Evolutionary conservation across 2,329 filamentous ascomycete genomes (phyloP), one percentile per base, ranked within the genome.

Genomic region (Fusarium ambrosium): DNA sequence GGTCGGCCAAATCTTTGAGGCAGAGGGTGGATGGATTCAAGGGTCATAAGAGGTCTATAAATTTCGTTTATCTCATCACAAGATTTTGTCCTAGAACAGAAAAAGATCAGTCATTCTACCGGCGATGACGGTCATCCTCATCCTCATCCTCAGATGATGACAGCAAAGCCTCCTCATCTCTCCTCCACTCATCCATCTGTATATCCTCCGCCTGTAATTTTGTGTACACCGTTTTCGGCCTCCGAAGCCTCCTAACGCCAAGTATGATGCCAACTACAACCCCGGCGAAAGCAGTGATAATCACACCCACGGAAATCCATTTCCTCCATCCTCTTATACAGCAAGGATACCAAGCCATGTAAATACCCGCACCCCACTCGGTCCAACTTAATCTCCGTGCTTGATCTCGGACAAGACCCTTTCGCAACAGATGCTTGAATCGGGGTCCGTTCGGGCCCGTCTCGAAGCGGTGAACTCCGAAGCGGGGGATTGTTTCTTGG

Each of bases 131-230:
- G 2, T 24, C 24, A 24, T 24, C 24, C 24, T 62, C 27, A 29
- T 29, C 27, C 11, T 76, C 70, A 6, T 75, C 72, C 6, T 76
- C 77, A 3, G 71, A 75, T 1, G 71, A 72, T 14, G 68, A 70
- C 32, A 73, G 59, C 53, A 79, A 41, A 2, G 53, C 67, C 18
- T 77, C 73, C 6, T 79, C 78, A 5, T 79, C 75, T 27, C 67
- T 58, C 18, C 62, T 32, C 0, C 74, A 91, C 22, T 89, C 87
- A 4, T 80, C 73, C 68, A 80, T 60, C 16, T 43, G 63, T 41
- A 80, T 79, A 51, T 80, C 78, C 4, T 79, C 77, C 2, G 13
- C 67, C 14, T 59, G 71, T 16, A 80, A 16, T 34, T 63, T 78
- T 3, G 27, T 77, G 45, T 80, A 80, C 2, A 56, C 63, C 29